These are phyloP conservation scores for Rubroshorea leprosula DNA, from an alignment of 345 rosid species.

Conservation along the genomic window DNA sequence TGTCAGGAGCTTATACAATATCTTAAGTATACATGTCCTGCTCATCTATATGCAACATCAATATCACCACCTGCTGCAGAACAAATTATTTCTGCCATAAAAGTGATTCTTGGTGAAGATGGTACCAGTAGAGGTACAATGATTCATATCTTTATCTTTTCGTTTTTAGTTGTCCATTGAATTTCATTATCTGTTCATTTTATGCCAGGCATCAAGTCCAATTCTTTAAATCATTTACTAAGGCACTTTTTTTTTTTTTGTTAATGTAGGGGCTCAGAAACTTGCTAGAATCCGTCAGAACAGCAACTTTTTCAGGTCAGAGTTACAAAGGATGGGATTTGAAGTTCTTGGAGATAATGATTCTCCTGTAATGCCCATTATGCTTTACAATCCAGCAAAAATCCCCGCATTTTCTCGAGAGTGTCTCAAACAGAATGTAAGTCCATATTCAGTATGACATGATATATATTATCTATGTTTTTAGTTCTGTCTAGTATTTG, in stretches of 20 bases:
- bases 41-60: constrained; percentile 94
- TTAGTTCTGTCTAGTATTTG: neutral
- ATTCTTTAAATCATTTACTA: no score
- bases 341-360: constrained; percentile 97
- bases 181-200: neutral
- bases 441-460: constrained; percentile 14
- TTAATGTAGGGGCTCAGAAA: constrained; percentile 70
- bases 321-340: constrained; percentile 87
- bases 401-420: constrained; percentile 95
- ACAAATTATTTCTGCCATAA: constrained; percentile 80
- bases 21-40: constrained; percentile 70
- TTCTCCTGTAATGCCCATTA: constrained; percentile 98
- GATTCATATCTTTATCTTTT: neutral
- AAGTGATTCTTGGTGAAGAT: constrained; percentile 90
- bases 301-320: constrained; percentile 92
- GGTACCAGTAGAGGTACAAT: constrained; percentile 86
- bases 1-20: constrained; percentile 74
- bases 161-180: neutral
- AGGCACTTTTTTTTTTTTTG: neutral
- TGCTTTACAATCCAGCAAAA: constrained; percentile 96
- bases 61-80: constrained; percentile 89
- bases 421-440: constrained; percentile 43
- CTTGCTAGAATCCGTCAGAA: constrained; percentile 86
- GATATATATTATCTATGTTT: neutral
- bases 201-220: neutral